Base-by-base conservation (phyloP, 345 rosid genomes). In the Barbarea vulgaris region DNA sequence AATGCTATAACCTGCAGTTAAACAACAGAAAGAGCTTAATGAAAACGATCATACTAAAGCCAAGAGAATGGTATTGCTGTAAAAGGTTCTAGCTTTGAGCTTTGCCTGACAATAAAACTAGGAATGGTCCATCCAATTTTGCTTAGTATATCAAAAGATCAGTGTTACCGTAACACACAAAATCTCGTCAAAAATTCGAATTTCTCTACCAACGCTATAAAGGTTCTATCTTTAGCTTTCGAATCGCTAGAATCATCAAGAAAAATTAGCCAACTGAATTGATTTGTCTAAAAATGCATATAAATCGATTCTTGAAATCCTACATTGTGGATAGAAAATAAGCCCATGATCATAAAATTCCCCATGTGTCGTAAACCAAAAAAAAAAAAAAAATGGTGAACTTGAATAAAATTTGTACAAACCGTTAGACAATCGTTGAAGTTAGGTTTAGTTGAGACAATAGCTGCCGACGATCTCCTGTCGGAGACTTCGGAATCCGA, bases 391-490 rank as follows among this genome's bases (percentile, higher is more conserved):
- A n/a, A n/a, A n/a, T n/a, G n/a, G n/a, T 7, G 10, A 53, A 48
- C 27, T 18, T 50, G 51, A 46, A 59, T 5, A 55, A 8, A 48
- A 48, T 0, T n/a, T 41, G 2, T 3, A 74, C 87, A 31, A 53
- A 93, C 97, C 90, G 91, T 84, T 41, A 84, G 84, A 78, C 81
- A 91, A 81, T 91, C 94, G 68, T 91, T 87, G 2, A 85, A 88
- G 41, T 85, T 78, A 22, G 93, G 88, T 39, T 67, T 72, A 12
- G 91, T 81, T 1, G 96, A 78, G 46, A 88, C 89, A 24, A 87
- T 87, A 9, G 93, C 93, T 6, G 93, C 85, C 5, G 88, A 82
- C 15, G 80, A 73, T 55, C 84, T 86, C 41, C 79, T 4, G 27
- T 77, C 92, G 11, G 70, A 44, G 1, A 59, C 88, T 67, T 70